Percentiles rank a stretch among this genome's conserved stretches.
Conservation (phyloP, 1,284 basidiomycete genomes). For the Ustilago esculenta region DNA sequence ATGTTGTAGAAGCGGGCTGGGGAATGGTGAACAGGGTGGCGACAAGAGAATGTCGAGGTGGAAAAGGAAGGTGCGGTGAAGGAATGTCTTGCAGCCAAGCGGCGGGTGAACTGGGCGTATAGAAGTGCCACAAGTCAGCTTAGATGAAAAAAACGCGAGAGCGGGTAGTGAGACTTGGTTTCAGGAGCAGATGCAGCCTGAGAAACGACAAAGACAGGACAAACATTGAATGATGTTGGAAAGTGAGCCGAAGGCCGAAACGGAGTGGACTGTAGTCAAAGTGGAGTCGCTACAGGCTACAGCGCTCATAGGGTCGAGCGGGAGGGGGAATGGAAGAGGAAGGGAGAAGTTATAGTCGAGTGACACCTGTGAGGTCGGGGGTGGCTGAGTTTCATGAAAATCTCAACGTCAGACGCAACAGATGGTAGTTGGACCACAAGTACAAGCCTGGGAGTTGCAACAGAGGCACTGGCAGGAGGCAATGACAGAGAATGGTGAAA, state of each 20-base stretch:
- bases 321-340: neutral
- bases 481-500: conserved; percentile 3
- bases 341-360: conserved; percentile 22
- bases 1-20: too few species aligned
- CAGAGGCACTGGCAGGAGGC: neutral
- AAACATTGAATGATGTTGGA: neutral
- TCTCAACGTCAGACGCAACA: neutral
- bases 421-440: too few species aligned
- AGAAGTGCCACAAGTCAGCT: conserved; percentile 3
- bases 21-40: too few species aligned
- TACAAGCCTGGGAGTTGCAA: too few species aligned
- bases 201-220: neutral
- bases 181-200: neutral
- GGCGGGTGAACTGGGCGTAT: conserved; percentile 1
- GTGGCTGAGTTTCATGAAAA: conserved; percentile 5
- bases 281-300: too few species aligned
- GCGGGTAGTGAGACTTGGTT: conserved; percentile 5
- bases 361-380: conserved; percentile 10
- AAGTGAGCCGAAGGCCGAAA: neutral
- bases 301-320: too few species aligned
- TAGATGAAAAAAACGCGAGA: neutral
- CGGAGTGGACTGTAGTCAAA: neutral
- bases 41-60: conserved; percentile 3
- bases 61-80: conserved; percentile 16
- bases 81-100: conserved; percentile 5